A percentile compares a stretch with the other conserved stretches of the same genome.
Evolutionary conservation across 495 filamentous ascomycete species (phyloP).

Genomic region (Xeromyces bisporus): DNA sequence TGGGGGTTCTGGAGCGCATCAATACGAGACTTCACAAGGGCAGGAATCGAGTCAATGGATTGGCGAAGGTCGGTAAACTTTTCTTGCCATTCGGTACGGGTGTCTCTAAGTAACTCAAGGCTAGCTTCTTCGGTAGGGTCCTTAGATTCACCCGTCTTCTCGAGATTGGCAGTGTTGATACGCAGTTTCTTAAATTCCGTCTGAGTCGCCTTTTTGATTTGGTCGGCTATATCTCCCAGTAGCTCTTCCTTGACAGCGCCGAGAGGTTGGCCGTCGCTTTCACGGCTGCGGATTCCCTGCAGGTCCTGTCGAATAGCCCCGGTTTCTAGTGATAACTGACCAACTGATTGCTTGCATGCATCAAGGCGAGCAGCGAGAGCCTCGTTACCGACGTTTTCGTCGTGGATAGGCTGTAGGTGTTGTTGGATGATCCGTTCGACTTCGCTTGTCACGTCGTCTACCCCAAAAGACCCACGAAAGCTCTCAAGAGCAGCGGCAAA

Average conservation of each 20-base stretch:
- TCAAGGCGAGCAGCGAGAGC: neutral
- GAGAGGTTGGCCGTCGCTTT: neutral
- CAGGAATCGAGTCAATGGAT: neutral
- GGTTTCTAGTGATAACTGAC: neutral
- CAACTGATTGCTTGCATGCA: neutral
- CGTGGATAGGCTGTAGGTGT: neutral
- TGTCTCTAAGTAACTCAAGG: neutral
- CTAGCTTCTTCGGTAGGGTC: neutral
- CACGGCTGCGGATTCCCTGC: neutral
- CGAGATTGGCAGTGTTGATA: neutral
- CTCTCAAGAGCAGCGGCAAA: neutral
- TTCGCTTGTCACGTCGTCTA: neutral
- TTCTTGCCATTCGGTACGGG: neutral
- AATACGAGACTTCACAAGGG: neutral
- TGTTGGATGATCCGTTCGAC: neutral
- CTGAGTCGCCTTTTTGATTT: neutral
- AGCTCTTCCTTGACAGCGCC: neutral
- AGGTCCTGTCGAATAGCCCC: neutral
- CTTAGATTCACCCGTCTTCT: neutral
- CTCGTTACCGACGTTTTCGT: neutral
- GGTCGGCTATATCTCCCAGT: neutral
- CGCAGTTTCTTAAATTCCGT: neutral
- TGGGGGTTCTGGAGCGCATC: neutral
- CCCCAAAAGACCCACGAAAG: neutral
- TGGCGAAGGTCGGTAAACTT: neutral